Conservation (phyloP, 202 grass and related monocot genomes). For the Carex sylvatica region DNA sequence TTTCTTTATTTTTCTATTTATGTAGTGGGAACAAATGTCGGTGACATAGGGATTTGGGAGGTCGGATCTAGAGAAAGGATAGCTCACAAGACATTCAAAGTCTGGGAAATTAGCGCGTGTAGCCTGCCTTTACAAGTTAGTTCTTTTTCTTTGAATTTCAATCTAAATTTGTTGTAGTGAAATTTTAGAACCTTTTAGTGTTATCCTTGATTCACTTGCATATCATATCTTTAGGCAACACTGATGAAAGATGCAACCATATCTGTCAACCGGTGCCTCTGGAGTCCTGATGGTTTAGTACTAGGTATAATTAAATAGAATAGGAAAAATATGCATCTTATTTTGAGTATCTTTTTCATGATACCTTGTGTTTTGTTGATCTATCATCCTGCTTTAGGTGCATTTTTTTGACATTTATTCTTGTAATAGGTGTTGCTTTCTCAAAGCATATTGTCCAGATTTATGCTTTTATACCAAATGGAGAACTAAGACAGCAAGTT, state of each 20-base stretch:
- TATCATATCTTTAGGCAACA: conserved; percentile 47
- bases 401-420: conserved; percentile 29
- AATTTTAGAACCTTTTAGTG: conserved; percentile 17
- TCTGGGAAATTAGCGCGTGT: conserved; percentile 79
- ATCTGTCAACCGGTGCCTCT: conserved; percentile 96
- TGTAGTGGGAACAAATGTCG: conserved; percentile 96
- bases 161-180: conserved; percentile 19
- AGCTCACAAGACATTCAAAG: conserved; percentile 88
- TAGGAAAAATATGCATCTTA: background rate
- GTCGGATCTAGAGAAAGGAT: conserved; percentile 96
- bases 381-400: conserved; percentile 8
- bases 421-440: conserved; percentile 84
- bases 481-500: conserved; percentile 84
- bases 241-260: conserved; percentile 99
- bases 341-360: conserved; percentile 29
- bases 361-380: background rate
- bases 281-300: conserved; percentile 96
- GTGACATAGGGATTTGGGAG: conserved; percentile 96
- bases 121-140: conserved; percentile 77
- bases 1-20: conserved; percentile 22
- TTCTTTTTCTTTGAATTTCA: conserved; percentile 15
- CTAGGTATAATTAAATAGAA: conserved; percentile 46
- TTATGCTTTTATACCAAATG: conserved; percentile 77
- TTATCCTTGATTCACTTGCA: conserved; percentile 26
- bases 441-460: conserved; percentile 99